Evolutionary conservation across 2,329 filamentous ascomycete species (phyloP).

Genomic region (Clonostachys solani): DNA sequence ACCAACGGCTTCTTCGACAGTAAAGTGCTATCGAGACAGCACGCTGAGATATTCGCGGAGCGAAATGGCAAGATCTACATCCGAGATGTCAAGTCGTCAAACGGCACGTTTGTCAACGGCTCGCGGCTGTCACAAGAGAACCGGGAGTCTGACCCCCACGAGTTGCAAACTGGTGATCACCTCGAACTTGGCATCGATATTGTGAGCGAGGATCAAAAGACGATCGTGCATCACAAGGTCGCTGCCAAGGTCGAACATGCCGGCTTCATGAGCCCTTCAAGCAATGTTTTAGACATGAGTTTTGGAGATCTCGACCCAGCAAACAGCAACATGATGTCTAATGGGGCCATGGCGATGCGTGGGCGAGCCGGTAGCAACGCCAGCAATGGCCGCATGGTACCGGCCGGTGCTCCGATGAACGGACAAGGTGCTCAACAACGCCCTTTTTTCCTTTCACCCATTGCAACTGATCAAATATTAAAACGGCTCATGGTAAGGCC

Average conservation of each 20-base stretch:
- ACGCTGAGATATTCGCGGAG: constrained; percentile 93
- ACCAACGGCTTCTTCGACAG: constrained; percentile 96
- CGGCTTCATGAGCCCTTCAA: constrained; percentile 71
- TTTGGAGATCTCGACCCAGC: constrained; percentile 88
- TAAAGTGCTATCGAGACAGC: constrained; percentile 92
- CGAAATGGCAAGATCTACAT: constrained; percentile 88
- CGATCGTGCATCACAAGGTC: constrained; percentile 97
- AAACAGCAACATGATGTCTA: constrained; percentile 66
- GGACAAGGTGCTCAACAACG: constrained; percentile 62
- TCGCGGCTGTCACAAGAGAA: constrained; percentile 88
- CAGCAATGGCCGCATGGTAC: constrained; percentile 58
- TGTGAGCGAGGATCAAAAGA: constrained; percentile 97
- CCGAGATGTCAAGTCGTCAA: constrained; percentile 95
- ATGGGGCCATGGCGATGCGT: constrained; percentile 65
- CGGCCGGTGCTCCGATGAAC: constrained; percentile 36
- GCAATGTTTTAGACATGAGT: constrained; percentile 80
- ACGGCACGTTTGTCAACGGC: constrained; percentile 97
- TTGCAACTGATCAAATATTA: constrained; percentile 92
- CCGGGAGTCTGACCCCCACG: constrained; percentile 91
- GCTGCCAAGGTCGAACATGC: constrained; percentile 95
- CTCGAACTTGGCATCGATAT: constrained; percentile 97
- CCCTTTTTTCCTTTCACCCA: constrained; percentile 81
- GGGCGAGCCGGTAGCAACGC: constrained; percentile 64
- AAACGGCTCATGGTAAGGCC: constrained; percentile 47
- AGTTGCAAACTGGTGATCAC: constrained; percentile 86